Evolutionary conservation across 2,329 filamentous ascomycete genomes (phyloP), one percentile per base, ranked within the genome.

Genomic region (Paecilomyces formosus): DNA sequence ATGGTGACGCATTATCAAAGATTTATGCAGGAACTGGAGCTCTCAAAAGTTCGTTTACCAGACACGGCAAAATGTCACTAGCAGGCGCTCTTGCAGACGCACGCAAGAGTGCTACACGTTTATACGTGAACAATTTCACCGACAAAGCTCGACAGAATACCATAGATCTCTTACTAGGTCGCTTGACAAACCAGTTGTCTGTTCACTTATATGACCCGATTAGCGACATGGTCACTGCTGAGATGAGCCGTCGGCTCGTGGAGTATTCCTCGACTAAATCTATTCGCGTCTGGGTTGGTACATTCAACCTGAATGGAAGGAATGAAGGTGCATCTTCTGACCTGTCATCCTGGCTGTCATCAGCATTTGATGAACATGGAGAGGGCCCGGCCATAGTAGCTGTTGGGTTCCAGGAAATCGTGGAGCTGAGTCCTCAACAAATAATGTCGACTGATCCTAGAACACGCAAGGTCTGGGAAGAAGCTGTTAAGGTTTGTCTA

Each of bases 391-490:
- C 93, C 59, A 89, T 99, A 39, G 86, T 96, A 55, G 92, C 89
- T 7, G 87, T 97, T 15, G 94, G 91, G 0, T 97, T 99, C 67
- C 94, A 99, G 70, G 94, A 99, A 74, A 97, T 99, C 62, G 94
- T 99, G n/a, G 90, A 96, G 69, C 79, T 99, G 53, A 97, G 91
- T 66, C 94, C 95, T 15, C 93, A 97, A 72, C 94, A 99, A 69
- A 97, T 99, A 69, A 97, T 99, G 92, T 96, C 95, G 64, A 97
- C 92, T 60, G 93, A 99, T 70, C 94, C 94, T 1, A 85, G 87
- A 2, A 84, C 90, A 57, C 90, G 93, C 64, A 87, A 91, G 62
- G 78, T 87, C 21, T 99, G 94, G 94, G 94, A 99, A 71, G 78
- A 82, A 56, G 87, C 89, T 3, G 92, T 97, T 24, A 87, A 88